A percentile compares a stretch with the other conserved stretches of the same genome.
Conservation (phyloP, 805 yeast genomes). For the Alloascoidea hylecoeti region DNA sequence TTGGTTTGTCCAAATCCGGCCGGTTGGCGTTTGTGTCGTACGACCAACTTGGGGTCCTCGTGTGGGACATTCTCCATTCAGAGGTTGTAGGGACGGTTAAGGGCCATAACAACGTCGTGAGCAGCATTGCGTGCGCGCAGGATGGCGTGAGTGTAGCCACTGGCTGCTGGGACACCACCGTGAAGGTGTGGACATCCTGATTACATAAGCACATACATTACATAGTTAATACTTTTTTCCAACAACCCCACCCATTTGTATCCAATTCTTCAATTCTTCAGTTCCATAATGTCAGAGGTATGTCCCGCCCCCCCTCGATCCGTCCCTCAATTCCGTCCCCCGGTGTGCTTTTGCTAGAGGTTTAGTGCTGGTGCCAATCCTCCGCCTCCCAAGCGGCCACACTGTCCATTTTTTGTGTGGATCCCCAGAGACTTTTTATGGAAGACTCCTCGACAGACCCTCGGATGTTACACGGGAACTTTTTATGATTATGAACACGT, state of each 20-base stretch:
- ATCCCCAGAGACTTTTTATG: neutral
- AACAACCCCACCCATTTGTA: too few species aligned
- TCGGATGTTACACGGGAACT: neutral
- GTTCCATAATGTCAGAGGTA: too few species aligned
- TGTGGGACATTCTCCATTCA: conserved; percentile 65
- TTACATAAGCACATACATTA: neutral
- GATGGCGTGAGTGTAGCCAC: conserved; percentile 72
- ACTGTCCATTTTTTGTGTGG: neutral
- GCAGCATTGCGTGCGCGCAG: conserved; percentile 49
- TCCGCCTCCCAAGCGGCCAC: too few species aligned
- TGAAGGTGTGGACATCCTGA: conserved; percentile 1
- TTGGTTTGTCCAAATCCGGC: conserved; percentile 66
- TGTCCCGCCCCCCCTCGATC: too few species aligned
- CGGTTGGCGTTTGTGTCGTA: conserved; percentile 63
- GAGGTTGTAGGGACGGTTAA: conserved; percentile 51
- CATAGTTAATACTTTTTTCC: neutral
- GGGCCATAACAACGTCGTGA: conserved; percentile 49
- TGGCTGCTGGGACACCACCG: conserved; percentile 55
- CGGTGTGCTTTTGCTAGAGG: too few species aligned
- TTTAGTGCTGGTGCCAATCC: too few species aligned
- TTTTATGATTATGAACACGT: neutral
- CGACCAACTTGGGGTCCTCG: conserved; percentile 57
- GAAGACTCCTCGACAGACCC: neutral
- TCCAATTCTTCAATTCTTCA: too few species aligned
- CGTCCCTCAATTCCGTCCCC: too few species aligned